A percentile compares a stretch with the other conserved stretches of the same genome.
Conservation (phyloP, 495 filamentous ascomycete species). For the Pyrenula massariospora region DNA sequence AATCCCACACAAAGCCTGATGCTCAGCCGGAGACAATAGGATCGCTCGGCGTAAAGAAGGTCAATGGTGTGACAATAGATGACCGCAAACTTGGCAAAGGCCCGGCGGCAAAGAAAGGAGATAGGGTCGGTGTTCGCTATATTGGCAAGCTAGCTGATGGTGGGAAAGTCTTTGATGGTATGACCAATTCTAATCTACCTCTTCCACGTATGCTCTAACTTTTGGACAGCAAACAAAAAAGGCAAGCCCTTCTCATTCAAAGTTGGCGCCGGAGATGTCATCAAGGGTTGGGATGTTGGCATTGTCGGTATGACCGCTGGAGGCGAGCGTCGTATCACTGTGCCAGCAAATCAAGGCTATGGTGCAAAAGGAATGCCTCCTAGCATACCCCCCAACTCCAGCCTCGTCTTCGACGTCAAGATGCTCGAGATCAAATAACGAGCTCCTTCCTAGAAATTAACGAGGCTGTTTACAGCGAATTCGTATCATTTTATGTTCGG, state of each 20-base stretch:
- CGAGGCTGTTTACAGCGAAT: no score
- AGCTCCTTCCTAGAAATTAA: no score
- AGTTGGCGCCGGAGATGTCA: constrained; percentile 85
- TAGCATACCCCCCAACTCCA: constrained; percentile 82
- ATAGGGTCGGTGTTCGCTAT: constrained; percentile 85
- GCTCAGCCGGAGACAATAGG: constrained; percentile 23
- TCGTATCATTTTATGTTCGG: no score
- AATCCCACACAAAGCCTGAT: constrained; percentile 16
- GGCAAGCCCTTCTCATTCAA: constrained; percentile 94
- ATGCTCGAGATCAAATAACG: constrained; percentile 53
- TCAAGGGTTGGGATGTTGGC: constrained; percentile 97
- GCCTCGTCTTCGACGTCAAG: constrained; percentile 89
- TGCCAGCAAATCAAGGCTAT: constrained; percentile 78
- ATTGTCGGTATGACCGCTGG: constrained; percentile 83
- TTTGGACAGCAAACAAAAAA: constrained; percentile 75
- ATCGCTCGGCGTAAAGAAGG: constrained; percentile 56
- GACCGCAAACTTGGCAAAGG: constrained; percentile 88
- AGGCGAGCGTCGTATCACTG: constrained; percentile 81
- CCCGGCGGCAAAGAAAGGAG: constrained; percentile 68
- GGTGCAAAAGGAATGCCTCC: constrained; percentile 59
- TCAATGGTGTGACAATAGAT: constrained; percentile 83
- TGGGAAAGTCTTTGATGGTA: constrained; percentile 86
- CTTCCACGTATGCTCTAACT: neutral
- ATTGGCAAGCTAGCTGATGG: constrained; percentile 80
- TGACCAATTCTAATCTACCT: no score